A percentile compares a stretch with the other conserved stretches of the same genome.
Conservation (phyloP, 352 stramenopile genomes). For the Globisporangium mamillatum region DNA sequence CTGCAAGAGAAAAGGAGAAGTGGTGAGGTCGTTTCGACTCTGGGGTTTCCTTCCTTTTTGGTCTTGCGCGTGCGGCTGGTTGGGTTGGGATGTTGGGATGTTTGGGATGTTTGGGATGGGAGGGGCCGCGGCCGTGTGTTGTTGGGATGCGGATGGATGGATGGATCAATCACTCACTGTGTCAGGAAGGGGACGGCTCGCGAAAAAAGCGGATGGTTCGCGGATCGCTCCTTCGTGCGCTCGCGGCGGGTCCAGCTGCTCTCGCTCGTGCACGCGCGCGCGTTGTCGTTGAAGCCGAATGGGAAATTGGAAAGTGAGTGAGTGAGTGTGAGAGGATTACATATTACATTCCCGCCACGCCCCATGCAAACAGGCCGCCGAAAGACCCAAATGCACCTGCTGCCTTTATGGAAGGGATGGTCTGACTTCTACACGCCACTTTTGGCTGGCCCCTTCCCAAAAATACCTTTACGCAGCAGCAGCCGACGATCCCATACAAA, state of each 20-base stretch:
- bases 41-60: neutral
- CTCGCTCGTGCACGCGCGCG: neutral
- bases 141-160: neutral
- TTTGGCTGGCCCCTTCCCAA: neutral
- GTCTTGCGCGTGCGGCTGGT: neutral
- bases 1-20: slow-evolving; percentile 6
- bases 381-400: neutral
- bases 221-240: slow-evolving; percentile 16
- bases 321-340: neutral
- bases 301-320: slow-evolving; percentile 14
- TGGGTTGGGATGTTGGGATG: neutral
- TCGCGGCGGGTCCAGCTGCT: slow-evolving; percentile 9
- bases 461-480: neutral
- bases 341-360: neutral
- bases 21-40: slow-evolving; percentile 3
- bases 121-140: neutral
- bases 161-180: neutral
- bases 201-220: slow-evolving; percentile 17
- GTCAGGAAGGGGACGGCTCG: neutral
- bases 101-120: neutral
- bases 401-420: neutral
- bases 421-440: neutral
- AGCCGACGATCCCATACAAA: neutral
- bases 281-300: neutral
- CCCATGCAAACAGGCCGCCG: neutral